Base-by-base conservation (phyloP, 495 filamentous ascomycete genomes). In the Aspergillus affinis region DNA sequence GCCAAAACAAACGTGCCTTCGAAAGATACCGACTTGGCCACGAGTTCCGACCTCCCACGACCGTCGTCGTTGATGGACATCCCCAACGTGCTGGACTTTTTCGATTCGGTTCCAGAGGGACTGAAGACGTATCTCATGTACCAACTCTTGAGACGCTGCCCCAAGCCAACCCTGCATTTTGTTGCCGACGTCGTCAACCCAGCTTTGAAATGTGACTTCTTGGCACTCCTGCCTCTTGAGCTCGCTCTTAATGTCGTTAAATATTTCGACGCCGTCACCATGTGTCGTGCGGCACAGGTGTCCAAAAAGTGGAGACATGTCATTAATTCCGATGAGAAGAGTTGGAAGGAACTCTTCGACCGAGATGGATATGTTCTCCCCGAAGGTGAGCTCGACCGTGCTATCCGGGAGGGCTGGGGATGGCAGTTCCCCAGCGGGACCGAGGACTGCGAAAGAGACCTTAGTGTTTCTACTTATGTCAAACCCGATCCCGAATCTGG, bases 101-200 rank as follows among this genome's bases (percentile, higher is more conserved):
- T 99, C 65, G 95, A 97, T 69, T 80, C 87, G 8, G 88, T 98
- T 78, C 92, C 95, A 0, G 83, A 88, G 29, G 87, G 92, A 60
- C 81, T 98, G 81, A 91, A 98, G 70, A 88, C 85, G 0, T 96
- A 95, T 68, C 84, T 99, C 67, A 96, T 98, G 89, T 97, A 93
- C 68, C 92, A 98, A 65, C 84, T 99, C 41, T 80, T 99, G 23
- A 87, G 89, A 30, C 85, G 95, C 46, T 97, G 94, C 72, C 83
- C 90, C 6, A 90, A 96, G 62, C 90, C 91, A 20, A 97, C 93
- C 0, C 81, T 99, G 2, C 92, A 92, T 71, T 87, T 96, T 51
- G 89, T 99, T 63, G 91, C 95, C 21, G 88, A 91, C 62, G 87
- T 92, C 36, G 93, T 99, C 58, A 97, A 97, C 70, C 95, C 95